Conservation (phyloP, 2,329 filamentous ascomycete species). For the Teratosphaeria epicoccoides region DNA sequence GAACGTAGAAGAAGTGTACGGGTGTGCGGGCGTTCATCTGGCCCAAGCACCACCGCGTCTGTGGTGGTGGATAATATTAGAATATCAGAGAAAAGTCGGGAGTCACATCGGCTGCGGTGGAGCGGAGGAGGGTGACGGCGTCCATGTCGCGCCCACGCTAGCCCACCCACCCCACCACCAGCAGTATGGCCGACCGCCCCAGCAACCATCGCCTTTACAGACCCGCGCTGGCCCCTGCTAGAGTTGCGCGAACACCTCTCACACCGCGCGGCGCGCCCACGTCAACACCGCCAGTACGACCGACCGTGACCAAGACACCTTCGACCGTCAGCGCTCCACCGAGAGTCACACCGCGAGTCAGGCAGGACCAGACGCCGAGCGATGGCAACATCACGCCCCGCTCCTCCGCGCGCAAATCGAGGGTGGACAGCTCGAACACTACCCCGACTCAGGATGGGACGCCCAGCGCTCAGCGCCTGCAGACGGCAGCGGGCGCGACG, state of each 20-base stretch:
- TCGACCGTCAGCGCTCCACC: conserved; percentile 27
- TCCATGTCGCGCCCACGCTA: neutral
- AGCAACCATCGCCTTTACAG: conserved; percentile 50
- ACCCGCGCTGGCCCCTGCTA: conserved; percentile 57
- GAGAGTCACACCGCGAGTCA: conserved; percentile 21
- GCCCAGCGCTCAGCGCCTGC: conserved; percentile 7
- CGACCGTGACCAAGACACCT: conserved; percentile 16
- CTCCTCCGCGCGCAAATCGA: conserved; percentile 60
- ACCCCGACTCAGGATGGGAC: conserved; percentile 11
- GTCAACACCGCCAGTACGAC: conserved; percentile 22
- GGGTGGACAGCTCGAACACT: conserved; percentile 57
- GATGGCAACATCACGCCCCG: conserved; percentile 66
- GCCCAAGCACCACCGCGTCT: neutral
- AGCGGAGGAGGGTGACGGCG: neutral
- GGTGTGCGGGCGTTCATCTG: neutral
- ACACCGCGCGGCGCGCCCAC: conserved; percentile 44
- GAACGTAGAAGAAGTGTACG: no score
- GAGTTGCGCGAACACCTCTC: conserved; percentile 44
- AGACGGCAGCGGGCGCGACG: conserved; percentile 4
- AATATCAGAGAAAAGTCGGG: neutral
- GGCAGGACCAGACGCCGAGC: conserved; percentile 36
- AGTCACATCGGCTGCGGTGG: neutral
- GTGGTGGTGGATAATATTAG: neutral
- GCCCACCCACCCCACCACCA: neutral
- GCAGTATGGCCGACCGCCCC: conserved; percentile 23